phyloP scores from a whole-genome alignment of 73 alveolate species.

The Uronychia binucleata region DNA sequence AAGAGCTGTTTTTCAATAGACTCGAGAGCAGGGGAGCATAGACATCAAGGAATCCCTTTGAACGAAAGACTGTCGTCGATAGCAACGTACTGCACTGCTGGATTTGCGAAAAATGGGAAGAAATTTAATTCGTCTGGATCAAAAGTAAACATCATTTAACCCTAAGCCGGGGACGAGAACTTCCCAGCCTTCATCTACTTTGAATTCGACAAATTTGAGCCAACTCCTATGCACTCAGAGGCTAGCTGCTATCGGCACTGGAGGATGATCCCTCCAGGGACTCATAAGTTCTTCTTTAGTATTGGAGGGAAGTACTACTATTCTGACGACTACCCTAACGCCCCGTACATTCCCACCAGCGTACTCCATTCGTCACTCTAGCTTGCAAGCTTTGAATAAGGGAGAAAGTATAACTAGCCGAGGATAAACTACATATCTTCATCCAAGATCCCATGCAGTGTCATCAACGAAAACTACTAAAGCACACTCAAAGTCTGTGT shows the following conservation, averaged over 20 bases:
- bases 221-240: background rate
- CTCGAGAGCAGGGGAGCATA: background rate
- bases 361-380: background rate
- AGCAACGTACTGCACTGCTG: constrained; percentile 39
- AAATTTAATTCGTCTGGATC: constrained; percentile 14
- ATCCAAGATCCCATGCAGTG: background rate
- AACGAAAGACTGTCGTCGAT: background rate
- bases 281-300: background rate
- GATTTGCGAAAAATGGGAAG: constrained; percentile 60
- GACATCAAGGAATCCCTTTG: background rate
- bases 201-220: constrained; percentile 41
- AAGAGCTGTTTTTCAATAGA: constrained; percentile 12
- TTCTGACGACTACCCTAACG: constrained; percentile 10
- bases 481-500: background rate
- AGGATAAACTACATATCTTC: background rate
- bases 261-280: constrained; percentile 20
- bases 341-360: background rate
- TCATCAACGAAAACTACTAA: background rate
- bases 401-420: background rate
- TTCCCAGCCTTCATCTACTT: constrained; percentile 7
- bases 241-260: constrained; percentile 1
- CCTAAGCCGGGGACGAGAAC: background rate
- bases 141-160: constrained; percentile 7
- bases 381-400: background rate
- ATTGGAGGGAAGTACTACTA: constrained; percentile 8